phyloP scores from a whole-genome alignment of 495 filamentous ascomycete species.

The Copromyces sp. region DNA sequence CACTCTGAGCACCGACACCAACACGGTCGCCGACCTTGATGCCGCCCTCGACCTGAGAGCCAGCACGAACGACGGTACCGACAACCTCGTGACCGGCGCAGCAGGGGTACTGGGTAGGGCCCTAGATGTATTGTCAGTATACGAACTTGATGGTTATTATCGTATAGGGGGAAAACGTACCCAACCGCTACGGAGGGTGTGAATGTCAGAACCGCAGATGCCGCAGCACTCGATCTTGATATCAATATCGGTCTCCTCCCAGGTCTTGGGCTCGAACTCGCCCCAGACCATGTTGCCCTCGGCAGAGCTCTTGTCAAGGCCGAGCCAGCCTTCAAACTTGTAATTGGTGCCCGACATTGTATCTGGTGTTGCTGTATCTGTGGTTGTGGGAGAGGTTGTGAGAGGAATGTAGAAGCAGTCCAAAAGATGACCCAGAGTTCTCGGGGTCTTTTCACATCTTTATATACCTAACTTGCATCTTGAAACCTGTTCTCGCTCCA shows the following conservation, averaged over 20 bases:
- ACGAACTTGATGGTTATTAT: neutral
- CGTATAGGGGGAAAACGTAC: conserved; percentile 7
- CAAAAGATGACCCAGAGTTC: neutral
- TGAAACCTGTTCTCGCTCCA: neutral
- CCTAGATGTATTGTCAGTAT: conserved; percentile 18
- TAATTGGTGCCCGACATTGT: conserved; percentile 20
- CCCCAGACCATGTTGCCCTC: conserved; percentile 64
- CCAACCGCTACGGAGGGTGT: conserved; percentile 70
- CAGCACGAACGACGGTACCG: conserved; percentile 62
- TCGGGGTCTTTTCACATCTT: neutral
- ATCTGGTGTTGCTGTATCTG: neutral
- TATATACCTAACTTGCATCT: neutral
- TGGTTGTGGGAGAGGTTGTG: neutral
- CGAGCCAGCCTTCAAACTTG: conserved; percentile 77
- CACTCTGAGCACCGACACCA: conserved; percentile 73
- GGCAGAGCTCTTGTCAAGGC: conserved; percentile 45
- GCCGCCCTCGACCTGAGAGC: conserved; percentile 40
- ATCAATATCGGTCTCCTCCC: conserved; percentile 67
- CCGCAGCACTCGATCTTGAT: conserved; percentile 75
- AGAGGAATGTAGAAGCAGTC: neutral
- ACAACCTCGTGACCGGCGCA: conserved; percentile 82
- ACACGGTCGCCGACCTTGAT: conserved; percentile 74
- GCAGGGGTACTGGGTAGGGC: conserved; percentile 56
- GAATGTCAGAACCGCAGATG: conserved; percentile 71
- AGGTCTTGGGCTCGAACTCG: conserved; percentile 67